Base-by-base conservation (phyloP, 169 alveolate species). In the Plasmodium coatneyi region DNA sequence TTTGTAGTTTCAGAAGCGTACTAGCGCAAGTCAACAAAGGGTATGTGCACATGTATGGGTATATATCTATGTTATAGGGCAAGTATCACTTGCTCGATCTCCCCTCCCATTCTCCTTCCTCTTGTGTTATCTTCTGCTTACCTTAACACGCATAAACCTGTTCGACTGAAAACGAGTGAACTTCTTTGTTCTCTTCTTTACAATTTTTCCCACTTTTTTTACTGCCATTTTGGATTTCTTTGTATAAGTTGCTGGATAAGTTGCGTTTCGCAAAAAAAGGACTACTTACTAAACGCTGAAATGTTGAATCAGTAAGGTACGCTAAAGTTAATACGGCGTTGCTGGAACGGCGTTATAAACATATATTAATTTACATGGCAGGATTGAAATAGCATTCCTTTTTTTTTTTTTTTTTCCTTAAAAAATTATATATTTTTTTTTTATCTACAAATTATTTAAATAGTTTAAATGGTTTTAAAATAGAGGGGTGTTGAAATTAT, bases 101-200 rank as follows among this genome's bases (percentile, higher is more conserved):
- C 83, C 46, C 66, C 81, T 74, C 25, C 74, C 54, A 46, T 30
- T 74, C 19, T 43, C 71, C 7, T 36, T 82, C 32, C 72, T 28
- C 34, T 56, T 14, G 0, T 16, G 16, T 25, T 80, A 54, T 43
- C 32, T 56, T 25, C 19, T 32, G 95, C 97, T 95, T 92, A 98
- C 99, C 92, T 96, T 97, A 30, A 98, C 98, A 79, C 99, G 98
- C 96, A 96, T 94, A 95, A 95, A 98, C 96, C 99, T 97, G 96
- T 98, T 99, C 49, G 99, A 98, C 93, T 98, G 99, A 97, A 98
- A 98, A 87, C 99, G 98, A 84, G 97, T 95, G 95, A 99, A 98
- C 96, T 96, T 95, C 93, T 98, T 98, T 52, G 99, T 98, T 96
- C 99, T 95, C 99, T 98, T 98, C 98, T 98, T 98, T 93, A 98